Base-by-base conservation (phyloP, 148 eudicot genomes). In the Pouteria glomerata region DNA sequence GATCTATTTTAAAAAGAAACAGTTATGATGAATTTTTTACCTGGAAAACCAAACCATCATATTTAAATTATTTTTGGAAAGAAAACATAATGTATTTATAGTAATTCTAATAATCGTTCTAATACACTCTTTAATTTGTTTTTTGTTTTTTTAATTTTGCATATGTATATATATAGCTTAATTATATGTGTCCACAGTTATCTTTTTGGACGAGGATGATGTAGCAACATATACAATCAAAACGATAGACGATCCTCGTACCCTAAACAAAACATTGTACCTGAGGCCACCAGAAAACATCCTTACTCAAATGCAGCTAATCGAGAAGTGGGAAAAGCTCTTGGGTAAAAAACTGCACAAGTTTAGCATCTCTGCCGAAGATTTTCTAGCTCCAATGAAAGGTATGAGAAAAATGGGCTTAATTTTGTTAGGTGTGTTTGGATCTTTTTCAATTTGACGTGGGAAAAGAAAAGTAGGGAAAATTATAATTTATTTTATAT, bases 211-310 rank as follows among this genome's bases (percentile, higher is more conserved):
- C 47, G 92, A 88, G 70, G 82, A 82, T 13, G 92, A 88, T 53
- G 74, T 88, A 4, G 89, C 84, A 0, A 76, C 74, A 5, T 88
- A 85, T 58, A 61, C 87, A 3, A 79, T 84, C 19, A 87, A 87
- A 61, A 68, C 81, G 0, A 81, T 87, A 14, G 86, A 89, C 29
- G 94, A 89, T 55, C 89, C 86, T 15, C 83, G 94, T 16, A 81
- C 87, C 11, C 63, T 83, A 15, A 87, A 87, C 76, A 87, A 85
- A 71, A 87, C 89, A 2, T 44, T 89, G 2, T 78, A 83, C 72
- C 51, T 86, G 1, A 79, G 84, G 69, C 93, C 93, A 8, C 85
- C 83, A 0, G 80, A 83, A 29, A 89, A 89, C 75, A 74, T 75
- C 37, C 71, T 83, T 37, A 74, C 86, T 37, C 90, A 86, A 13